Evolutionary conservation across 352 stramenopile genomes (phyloP).

Genomic region (Thalassiosira hispida): DNA sequence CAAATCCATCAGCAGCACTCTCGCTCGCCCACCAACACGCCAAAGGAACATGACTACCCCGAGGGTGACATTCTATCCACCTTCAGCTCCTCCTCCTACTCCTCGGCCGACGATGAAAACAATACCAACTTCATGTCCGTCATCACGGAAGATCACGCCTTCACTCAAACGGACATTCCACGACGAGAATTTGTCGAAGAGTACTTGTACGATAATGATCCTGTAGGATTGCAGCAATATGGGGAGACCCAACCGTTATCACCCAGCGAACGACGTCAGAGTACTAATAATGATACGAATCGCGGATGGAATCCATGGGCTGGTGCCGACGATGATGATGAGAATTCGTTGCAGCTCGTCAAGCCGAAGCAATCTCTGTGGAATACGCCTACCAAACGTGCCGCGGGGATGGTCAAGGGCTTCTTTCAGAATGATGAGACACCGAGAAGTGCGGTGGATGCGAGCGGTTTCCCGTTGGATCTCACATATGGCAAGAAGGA

Average conservation of each 20-base stretch:
- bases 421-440: too few relatives aligned
- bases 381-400: neutral
- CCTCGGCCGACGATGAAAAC: conserved; percentile 3
- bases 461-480: neutral
- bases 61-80: neutral
- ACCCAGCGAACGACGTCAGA: neutral
- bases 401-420: too few relatives aligned
- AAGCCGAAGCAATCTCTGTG: neutral
- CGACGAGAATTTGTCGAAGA: conserved; percentile 27
- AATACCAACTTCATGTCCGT: conserved; percentile 18
- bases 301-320: conserved; percentile 22
- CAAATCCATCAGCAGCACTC: too few relatives aligned
- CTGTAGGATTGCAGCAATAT: conserved; percentile 6
- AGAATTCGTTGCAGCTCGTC: conserved; percentile 6
- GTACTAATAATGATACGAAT: neutral
- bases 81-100: conserved; percentile 14
- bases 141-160: conserved; percentile 21
- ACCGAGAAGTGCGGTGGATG: neutral
- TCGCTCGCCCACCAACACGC: neutral
- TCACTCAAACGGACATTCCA: neutral
- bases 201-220: conserved; percentile 28
- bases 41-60: neutral
- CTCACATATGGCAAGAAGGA: neutral
- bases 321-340: neutral
- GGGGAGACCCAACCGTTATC: conserved; percentile 11